Evolutionary conservation across 2,329 filamentous ascomycete species (phyloP).

Genomic region (Stachybotrys chartarum): DNA sequence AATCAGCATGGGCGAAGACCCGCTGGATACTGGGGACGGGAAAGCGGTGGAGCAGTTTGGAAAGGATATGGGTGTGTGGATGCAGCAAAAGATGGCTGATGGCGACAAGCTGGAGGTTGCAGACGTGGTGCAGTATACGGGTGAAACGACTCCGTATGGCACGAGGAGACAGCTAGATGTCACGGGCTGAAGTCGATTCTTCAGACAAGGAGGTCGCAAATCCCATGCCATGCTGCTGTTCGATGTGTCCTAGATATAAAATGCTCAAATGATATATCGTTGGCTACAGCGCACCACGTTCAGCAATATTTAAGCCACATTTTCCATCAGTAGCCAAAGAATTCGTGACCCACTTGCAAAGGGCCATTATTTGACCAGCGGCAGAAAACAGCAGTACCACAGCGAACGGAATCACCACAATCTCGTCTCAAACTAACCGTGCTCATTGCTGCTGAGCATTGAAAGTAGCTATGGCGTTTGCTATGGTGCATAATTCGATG

Average conservation of each 20-base stretch:
- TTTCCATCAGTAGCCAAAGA: no score
- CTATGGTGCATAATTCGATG: no score
- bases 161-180: neutral
- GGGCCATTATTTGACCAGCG: no score
- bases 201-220: neutral
- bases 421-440: neutral
- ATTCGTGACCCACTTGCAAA: no score
- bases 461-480: neutral
- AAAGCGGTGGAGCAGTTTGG: conserved; percentile 11
- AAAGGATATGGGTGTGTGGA: conserved; percentile 14
- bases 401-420: neutral
- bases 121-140: conserved; percentile 13
- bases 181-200: neutral
- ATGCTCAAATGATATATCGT: no score
- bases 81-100: conserved; percentile 14
- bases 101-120: conserved; percentile 18
- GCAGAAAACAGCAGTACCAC: neutral
- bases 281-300: no score
- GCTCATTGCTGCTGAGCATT: neutral
- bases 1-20: conserved; percentile 13
- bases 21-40: conserved; percentile 15
- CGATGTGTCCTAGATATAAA: neutral
- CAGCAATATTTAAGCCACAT: no score
- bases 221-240: neutral
- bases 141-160: conserved; percentile 10